Base-by-base conservation (phyloP, 257 asterid species). In the Primulina tabacum region DNA sequence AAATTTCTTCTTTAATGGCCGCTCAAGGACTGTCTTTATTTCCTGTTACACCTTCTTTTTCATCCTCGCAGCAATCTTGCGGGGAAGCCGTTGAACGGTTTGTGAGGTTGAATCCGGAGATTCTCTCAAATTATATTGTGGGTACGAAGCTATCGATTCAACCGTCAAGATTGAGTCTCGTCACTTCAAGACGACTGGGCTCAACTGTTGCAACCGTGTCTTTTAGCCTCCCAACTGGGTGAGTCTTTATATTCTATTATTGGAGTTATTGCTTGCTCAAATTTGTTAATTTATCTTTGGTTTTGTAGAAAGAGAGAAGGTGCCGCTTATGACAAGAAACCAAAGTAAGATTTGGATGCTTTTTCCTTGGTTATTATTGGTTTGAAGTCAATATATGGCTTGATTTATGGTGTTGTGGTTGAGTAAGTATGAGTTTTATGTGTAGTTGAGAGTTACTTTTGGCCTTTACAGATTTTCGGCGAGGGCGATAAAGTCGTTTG, bases 401-500 rank as follows among this genome's bases (percentile, higher is more conserved):
- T 71, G 52, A 9, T 8, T 16, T 43, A 64, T 73, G 16, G 18
- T 64, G 60, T 8, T 60, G 50, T 65, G 14, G 3, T 56, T 60
- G 57, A 8, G 50, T 38, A 10, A 3, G 35, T 53, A 47, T 17
- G 53, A n/a, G 68, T 17, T 60, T 24, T 5, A 5, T 28, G 20
- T 68, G n/a, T 32, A 7, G 7, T 18, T 65, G 67, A 65, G 70
- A 66, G 65, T 40, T 60, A 37, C 50, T 32, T 43, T 26, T 78
- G 82, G 65, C 71, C 69, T 47, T 72, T 71, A 60, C 64, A 93
- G 99, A 85, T 93, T 96, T 96, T 89, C 99, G 7, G 87, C 95
- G 2, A 89, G 96, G 83, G 78, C 97, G 37, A 87, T 93, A 65
- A 89, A 87, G 87, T 78, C 96, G 18, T 93, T 86, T 81, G 89